Base-by-base conservation (phyloP, 1,284 basidiomycete species). In the Ustanciosporium gigantosporum region DNA sequence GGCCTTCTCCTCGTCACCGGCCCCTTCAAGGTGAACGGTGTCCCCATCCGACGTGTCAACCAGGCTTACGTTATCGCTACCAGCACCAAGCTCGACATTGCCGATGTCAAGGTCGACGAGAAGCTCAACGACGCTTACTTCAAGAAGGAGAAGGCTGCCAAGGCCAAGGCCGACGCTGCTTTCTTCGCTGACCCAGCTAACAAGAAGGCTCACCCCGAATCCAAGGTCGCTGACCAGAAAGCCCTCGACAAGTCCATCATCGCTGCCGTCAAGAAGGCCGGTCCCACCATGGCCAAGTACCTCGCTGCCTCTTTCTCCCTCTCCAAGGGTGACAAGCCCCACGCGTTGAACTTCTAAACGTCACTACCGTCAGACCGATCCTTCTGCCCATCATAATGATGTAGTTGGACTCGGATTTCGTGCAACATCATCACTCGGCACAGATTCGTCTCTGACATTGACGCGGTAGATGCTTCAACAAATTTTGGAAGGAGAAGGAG, bases 61-160 rank as follows among this genome's bases (percentile, higher is more conserved):
- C 94, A 97, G 84, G 92, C 95, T 51, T 99, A 98, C 81, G 93
- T 95, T 64, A 97, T 99, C 78, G 91, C 94, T 64, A 99, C 95
- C 62, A 92, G 92, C 62, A 97, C 95, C 78, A 93, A 90, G 83
- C 82, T 98, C 75, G 90, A 96, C 73, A 81, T 98, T 66, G 83
- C 83, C 37, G 84, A 82, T 68, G 83, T 91, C 79, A 85, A 86
- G 76, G 62, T 79, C 31, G 78, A 79, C 55, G 86, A 89, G 73
- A 91, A 94, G 82, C 83, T 97, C 82, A 88, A 89, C 82, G 95
- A 99, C 80, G 82, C 89, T 38, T 97, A 96, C 84, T 98, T 99
- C 80, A 62, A 66, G 45, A 66, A 68, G 56, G 75, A 75, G 36
- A 75, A 76, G 71, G 55, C 67, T 36, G 82, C 87, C 80, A 96